Percentiles rank a stretch among this genome's conserved stretches.
These are phyloP conservation scores for Tricharina praecox DNA, from an alignment of 495 filamentous ascomycete genomes.

Conservation along the genomic window DNA sequence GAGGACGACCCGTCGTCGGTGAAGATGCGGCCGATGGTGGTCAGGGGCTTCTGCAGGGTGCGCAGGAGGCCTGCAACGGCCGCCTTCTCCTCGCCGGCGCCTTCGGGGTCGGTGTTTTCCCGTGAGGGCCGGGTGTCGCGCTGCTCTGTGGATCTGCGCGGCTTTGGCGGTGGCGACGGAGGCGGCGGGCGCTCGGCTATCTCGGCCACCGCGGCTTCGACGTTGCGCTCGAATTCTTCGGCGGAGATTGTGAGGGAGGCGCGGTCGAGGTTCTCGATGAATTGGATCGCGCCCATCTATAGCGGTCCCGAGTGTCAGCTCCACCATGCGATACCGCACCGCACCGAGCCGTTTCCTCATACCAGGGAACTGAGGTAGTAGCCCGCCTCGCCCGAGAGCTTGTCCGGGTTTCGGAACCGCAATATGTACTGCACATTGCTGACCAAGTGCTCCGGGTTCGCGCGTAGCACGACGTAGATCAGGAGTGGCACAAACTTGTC, in stretches of 20 bases:
- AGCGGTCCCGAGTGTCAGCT: background rate
- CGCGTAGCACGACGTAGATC: constrained; percentile 87
- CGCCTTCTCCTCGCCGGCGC: constrained; percentile 42
- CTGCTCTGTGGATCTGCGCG: constrained; percentile 27
- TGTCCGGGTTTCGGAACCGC: constrained; percentile 92
- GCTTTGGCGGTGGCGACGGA: constrained; percentile 32
- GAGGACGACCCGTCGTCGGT: constrained; percentile 53
- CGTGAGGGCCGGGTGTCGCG: no score
- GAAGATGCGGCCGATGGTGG: constrained; percentile 94
- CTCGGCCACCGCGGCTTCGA: constrained; percentile 88
- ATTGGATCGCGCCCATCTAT: constrained; percentile 87
- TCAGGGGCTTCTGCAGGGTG: constrained; percentile 79
- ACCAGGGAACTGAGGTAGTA: constrained; percentile 97
- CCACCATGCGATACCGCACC: no score
- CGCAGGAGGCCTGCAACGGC: constrained; percentile 75
- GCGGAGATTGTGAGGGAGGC: constrained; percentile 86
- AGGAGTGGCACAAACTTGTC: constrained; percentile 91
- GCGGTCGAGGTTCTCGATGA: constrained; percentile 88
- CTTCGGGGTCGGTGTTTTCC: background rate
- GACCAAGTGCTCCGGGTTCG: constrained; percentile 85
- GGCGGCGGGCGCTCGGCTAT: constrained; percentile 60
- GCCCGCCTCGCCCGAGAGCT: constrained; percentile 85
- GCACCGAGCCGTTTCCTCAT: no score
- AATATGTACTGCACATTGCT: constrained; percentile 98
- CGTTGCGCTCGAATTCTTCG: constrained; percentile 85